Conservation (phyloP, 495 filamentous ascomycete genomes). For the Jackrogersella minutella region DNA sequence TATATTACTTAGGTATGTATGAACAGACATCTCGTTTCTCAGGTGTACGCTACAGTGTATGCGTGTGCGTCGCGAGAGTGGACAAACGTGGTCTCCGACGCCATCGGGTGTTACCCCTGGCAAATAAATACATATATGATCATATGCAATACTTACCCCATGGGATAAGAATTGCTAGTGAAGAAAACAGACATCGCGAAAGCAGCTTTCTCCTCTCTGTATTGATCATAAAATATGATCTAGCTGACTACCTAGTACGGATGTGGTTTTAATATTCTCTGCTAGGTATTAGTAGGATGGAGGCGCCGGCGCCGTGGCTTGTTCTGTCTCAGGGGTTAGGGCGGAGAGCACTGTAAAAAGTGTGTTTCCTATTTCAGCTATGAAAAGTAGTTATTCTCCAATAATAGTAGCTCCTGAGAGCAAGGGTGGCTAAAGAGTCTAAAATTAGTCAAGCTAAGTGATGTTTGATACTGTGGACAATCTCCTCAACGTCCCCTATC, state of each 20-base stretch:
- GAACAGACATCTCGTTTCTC: neutral
- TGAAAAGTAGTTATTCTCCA: conserved; percentile 34
- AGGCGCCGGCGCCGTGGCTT: too few species aligned
- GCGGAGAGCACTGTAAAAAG: conserved; percentile 3
- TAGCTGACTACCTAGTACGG: too few species aligned
- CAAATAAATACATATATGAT: conserved; percentile 24
- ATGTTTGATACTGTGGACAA: conserved; percentile 24
- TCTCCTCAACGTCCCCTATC: neutral
- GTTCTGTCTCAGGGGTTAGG: too few species aligned
- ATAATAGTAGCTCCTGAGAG: conserved; percentile 36
- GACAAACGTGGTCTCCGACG: conserved; percentile 25
- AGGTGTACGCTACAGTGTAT: neutral
- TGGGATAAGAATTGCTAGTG: conserved; percentile 18
- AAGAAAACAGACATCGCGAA: neutral
- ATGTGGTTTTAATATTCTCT: too few species aligned
- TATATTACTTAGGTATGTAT: neutral
- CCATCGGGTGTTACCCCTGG: conserved; percentile 40
- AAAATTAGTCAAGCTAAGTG: conserved; percentile 34
- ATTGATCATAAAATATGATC: too few species aligned
- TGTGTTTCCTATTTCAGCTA: conserved; percentile 37
- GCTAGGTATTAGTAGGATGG: too few species aligned
- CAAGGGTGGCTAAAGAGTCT: conserved; percentile 36
- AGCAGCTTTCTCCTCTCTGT: neutral
- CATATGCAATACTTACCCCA: conserved; percentile 6
- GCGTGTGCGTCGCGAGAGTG: conserved; percentile 7